phyloP scores from a whole-genome alignment of 371 early-diverging fungal species.

The Dinochytrium kinnereticum region DNA sequence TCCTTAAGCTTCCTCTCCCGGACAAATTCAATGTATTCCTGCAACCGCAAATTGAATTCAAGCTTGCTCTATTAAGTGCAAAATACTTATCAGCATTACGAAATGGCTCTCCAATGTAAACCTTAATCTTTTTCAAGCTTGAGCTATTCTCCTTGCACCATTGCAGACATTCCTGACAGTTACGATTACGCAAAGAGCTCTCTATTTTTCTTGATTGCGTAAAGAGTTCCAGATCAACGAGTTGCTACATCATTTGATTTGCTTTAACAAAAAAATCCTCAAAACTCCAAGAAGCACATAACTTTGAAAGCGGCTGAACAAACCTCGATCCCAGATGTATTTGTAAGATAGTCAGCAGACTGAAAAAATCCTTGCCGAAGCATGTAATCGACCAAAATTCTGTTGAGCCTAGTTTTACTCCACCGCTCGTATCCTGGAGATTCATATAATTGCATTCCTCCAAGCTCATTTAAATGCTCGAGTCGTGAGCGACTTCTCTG shows the following conservation, averaged over 20 bases:
- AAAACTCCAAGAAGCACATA: background rate
- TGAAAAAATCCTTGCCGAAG: conserved; percentile 80
- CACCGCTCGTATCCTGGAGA: conserved; percentile 76
- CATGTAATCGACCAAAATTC: conserved; percentile 92
- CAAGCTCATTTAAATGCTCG: conserved; percentile 74
- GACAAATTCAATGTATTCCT: conserved; percentile 90
- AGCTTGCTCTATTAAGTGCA: conserved; percentile 85
- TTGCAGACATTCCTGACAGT: conserved; percentile 82
- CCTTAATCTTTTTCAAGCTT: conserved; percentile 79
- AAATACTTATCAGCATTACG: too few relatives aligned
- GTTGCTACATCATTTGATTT: conserved; percentile 57
- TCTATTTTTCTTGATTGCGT: conserved; percentile 78
- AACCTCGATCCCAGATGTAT: conserved; percentile 69
- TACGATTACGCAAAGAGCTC: conserved; percentile 69
- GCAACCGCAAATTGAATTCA: conserved; percentile 91
- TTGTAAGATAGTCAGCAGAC: conserved; percentile 75
- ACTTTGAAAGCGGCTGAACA: background rate
- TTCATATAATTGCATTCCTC: conserved; percentile 63
- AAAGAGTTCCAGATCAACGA: conserved; percentile 91
- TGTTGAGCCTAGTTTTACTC: conserved; percentile 80
- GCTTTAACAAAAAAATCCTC: background rate
- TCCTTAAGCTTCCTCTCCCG: conserved; percentile 65
- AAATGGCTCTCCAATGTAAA: too few relatives aligned
- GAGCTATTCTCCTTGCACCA: conserved; percentile 95
- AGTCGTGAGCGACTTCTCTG: conserved; percentile 74